A percentile compares a stretch with the other conserved stretches of the same genome.
Conservation (phyloP, 345 rosid genomes). For the Boechera stricta region DNA sequence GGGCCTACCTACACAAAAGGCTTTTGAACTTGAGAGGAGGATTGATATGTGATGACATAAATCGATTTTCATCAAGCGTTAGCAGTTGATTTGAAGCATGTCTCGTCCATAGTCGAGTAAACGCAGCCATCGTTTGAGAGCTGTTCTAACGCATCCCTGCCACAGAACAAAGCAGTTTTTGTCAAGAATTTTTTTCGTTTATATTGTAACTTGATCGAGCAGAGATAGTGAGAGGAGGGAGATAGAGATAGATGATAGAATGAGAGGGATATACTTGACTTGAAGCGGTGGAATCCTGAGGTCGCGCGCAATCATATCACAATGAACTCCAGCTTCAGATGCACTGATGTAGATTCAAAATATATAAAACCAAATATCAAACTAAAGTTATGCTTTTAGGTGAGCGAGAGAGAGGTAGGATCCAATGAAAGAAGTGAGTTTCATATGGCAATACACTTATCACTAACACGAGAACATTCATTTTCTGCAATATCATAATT, state of each 20-base stretch:
- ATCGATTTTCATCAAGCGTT: conserved; percentile 52
- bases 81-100: conserved; percentile 67
- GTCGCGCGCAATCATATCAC: conserved; percentile 59
- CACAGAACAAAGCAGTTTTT: conserved; percentile 24
- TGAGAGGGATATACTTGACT: conserved; percentile 60
- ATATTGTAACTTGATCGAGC: background rate
- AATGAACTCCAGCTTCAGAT: conserved; percentile 67
- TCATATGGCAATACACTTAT: background rate
- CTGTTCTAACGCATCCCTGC: conserved; percentile 70
- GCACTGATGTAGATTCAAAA: conserved; percentile 49
- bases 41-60: conserved; percentile 6
- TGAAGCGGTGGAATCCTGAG: conserved; percentile 62
- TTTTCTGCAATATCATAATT: conserved; percentile 5
- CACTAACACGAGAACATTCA: conserved; percentile 1
- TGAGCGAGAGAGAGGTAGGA: background rate
- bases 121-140: conserved; percentile 66
- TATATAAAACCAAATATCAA: background rate
- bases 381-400: conserved; percentile 1
- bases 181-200: background rate
- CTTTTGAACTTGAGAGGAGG: conserved; percentile 21
- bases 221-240: background rate
- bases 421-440: conserved; percentile 3
- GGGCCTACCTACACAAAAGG: conserved; percentile 9
- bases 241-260: background rate
- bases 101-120: conserved; percentile 70